These are phyloP conservation scores for Backusella parvicylindrica DNA, from an alignment of 192 early-diverging fungal genomes.

Conservation along the genomic window DNA sequence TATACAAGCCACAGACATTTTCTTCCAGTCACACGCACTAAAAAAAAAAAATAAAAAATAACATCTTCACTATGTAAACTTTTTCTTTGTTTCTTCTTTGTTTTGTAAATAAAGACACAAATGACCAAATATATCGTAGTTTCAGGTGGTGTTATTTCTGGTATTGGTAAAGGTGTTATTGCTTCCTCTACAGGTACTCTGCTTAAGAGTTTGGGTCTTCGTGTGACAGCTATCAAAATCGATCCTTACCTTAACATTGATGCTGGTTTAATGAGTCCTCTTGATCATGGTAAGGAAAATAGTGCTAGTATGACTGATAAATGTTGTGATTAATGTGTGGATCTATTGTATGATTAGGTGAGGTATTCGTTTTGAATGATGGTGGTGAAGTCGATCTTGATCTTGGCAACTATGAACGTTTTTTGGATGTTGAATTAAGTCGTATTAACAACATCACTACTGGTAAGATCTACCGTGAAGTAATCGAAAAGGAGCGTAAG, in stretches of 20 bases:
- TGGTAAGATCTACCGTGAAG: slow-evolving; percentile 94
- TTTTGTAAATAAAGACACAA: slow-evolving; percentile 4
- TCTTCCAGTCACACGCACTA: neutral
- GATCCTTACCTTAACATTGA: slow-evolving; percentile 99
- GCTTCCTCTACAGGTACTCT: slow-evolving; percentile 95
- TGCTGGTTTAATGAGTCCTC: slow-evolving; percentile 92
- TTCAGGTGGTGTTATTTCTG: slow-evolving; percentile 97
- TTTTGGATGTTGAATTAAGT: slow-evolving; percentile 88
- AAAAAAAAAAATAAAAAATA: neutral
- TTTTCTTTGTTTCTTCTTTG: neutral
- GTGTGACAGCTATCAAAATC: slow-evolving; percentile 97
- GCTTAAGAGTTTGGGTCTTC: slow-evolving; percentile 87
- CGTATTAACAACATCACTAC: slow-evolving; percentile 99
- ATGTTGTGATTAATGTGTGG: neutral
- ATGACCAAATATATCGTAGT: slow-evolving; percentile 94
- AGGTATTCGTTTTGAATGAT: slow-evolving; percentile 97
- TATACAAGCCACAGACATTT: neutral
- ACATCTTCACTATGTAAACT: neutral
- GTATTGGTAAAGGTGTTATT: slow-evolving; percentile 99
- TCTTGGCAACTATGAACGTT: slow-evolving; percentile 98
- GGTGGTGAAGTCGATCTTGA: slow-evolving; percentile 99
- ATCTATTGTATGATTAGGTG: slow-evolving; percentile 56
- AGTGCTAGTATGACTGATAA: neutral
- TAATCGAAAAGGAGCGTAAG: slow-evolving; percentile 90
- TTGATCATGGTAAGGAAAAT: slow-evolving; percentile 81